phyloP scores from a whole-genome alignment of 1,284 basidiomycete genomes.

The Tilletia indica region DNA sequence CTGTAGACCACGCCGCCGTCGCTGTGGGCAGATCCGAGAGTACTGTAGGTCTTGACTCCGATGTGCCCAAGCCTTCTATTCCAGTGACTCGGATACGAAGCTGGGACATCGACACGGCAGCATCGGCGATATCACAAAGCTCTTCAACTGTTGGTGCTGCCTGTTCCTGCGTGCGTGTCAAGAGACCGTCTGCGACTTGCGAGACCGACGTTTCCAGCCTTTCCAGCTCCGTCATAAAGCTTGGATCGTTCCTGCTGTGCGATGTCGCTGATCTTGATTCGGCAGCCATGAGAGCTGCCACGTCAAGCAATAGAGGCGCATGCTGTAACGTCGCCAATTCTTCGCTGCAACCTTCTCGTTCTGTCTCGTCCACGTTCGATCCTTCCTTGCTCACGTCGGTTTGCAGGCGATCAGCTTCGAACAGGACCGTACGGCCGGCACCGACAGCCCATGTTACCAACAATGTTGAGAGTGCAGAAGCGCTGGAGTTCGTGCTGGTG shows the following conservation, averaged over 20 bases:
- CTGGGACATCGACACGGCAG: neutral
- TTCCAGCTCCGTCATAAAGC: neutral
- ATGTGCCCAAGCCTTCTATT: neutral
- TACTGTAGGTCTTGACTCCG: neutral
- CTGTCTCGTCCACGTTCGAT: neutral
- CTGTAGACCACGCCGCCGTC: neutral
- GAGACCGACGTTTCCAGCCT: neutral
- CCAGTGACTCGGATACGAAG: neutral
- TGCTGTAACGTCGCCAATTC: neutral
- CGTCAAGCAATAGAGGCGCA: neutral
- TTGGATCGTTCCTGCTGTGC: neutral
- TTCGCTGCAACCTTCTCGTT: neutral
- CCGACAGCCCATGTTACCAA: neutral
- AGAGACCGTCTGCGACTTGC: neutral
- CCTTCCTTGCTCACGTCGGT: neutral
- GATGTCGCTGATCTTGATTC: neutral
- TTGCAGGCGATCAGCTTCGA: constrained; percentile 6
- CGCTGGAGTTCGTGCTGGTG: neutral
- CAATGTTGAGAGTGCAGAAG: neutral
- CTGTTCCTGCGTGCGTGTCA: neutral
- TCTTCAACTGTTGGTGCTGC: neutral
- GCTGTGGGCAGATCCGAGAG: neutral
- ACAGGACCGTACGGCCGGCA: neutral
- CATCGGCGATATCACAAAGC: constrained; percentile 2
- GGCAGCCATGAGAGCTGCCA: neutral